phyloP scores from a whole-genome alignment of 2,329 filamentous ascomycete genomes.

The Neospermospora avenae region DNA sequence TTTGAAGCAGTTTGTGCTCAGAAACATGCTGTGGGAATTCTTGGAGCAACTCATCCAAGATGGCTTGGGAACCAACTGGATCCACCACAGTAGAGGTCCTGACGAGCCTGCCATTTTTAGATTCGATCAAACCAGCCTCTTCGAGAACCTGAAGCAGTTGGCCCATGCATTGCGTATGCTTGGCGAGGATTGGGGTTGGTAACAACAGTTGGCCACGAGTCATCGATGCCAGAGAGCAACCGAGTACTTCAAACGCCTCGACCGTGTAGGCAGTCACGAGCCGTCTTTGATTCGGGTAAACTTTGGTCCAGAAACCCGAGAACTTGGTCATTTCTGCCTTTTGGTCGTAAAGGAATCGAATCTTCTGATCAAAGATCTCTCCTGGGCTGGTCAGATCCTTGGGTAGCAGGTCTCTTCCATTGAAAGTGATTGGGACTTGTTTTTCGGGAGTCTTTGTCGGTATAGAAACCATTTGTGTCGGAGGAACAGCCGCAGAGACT shows the following conservation, averaged over 20 bases:
- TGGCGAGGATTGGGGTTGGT: slow-evolving; percentile 20
- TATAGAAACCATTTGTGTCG: not conserved
- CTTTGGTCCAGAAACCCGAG: slow-evolving; percentile 29
- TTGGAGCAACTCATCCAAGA: slow-evolving; percentile 31
- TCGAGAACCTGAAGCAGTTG: slow-evolving; percentile 32
- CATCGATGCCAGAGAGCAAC: slow-evolving; percentile 28
- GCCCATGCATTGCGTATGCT: slow-evolving; percentile 31
- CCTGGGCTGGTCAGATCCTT: not conserved
- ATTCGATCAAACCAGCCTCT: slow-evolving; percentile 23
- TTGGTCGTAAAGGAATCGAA: not conserved
- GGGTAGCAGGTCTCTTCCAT: not conserved
- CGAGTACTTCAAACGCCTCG: slow-evolving; percentile 34
- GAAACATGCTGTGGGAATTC: slow-evolving; percentile 35
- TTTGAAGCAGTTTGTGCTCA: slow-evolving; percentile 23
- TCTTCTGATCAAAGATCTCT: not conserved
- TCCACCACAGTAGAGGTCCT: slow-evolving; percentile 18
- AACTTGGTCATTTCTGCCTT: not conserved
- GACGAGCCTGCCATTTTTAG: slow-evolving; percentile 6
- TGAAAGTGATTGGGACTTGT: not conserved
- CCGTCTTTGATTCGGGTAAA: slow-evolving; percentile 32
- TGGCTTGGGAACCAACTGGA: slow-evolving; percentile 8
- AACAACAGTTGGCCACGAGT: slow-evolving; percentile 25
- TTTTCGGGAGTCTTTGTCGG: not conserved
- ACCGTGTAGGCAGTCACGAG: slow-evolving; percentile 36
- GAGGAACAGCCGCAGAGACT: not conserved